These are phyloP conservation scores for Rhizophora apiculata DNA, from an alignment of 345 rosid species.

Conservation along the genomic window DNA sequence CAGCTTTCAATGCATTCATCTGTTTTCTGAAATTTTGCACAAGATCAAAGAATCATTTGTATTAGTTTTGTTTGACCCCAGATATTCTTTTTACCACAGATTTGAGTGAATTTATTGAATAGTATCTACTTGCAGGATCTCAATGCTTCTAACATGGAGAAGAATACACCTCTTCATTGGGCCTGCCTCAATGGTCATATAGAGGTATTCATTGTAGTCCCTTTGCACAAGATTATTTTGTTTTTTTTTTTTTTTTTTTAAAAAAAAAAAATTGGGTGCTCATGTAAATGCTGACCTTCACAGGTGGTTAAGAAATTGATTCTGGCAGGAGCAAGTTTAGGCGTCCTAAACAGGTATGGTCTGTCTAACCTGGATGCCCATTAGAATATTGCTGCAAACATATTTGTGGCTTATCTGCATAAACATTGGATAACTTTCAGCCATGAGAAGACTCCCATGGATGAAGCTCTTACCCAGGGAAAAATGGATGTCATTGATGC, in stretches of 20 bases:
- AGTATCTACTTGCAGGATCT: constrained; percentile 48
- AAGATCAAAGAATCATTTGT: too few species aligned
- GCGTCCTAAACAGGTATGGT: constrained; percentile 62
- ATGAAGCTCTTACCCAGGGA: constrained; percentile 70
- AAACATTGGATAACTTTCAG: constrained; percentile 34
- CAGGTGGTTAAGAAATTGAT: constrained; percentile 81
- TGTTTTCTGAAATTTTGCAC: too few species aligned
- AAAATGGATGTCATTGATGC: constrained; percentile 65
- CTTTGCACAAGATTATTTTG: not conserved
- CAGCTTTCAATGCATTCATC: too few species aligned
- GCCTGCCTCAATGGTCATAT: constrained; percentile 84
- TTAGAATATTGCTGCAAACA: not conserved
- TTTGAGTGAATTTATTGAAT: too few species aligned
- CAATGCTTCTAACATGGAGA: constrained; percentile 66
- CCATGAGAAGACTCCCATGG: constrained; percentile 75
- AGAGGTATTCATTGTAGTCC: constrained; percentile 46
- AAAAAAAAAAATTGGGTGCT: not conserved
- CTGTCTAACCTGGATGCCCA: not conserved
- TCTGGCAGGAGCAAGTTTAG: constrained; percentile 69
- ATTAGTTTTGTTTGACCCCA: not conserved
- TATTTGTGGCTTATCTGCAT: not conserved
- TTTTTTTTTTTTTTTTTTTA: not conserved
- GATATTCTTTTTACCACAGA: too few species aligned
- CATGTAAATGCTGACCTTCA: constrained; percentile 2
- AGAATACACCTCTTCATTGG: constrained; percentile 86